Base-by-base conservation (phyloP, 169 alveolate genomes). In the Plasmodium berghei region DNA sequence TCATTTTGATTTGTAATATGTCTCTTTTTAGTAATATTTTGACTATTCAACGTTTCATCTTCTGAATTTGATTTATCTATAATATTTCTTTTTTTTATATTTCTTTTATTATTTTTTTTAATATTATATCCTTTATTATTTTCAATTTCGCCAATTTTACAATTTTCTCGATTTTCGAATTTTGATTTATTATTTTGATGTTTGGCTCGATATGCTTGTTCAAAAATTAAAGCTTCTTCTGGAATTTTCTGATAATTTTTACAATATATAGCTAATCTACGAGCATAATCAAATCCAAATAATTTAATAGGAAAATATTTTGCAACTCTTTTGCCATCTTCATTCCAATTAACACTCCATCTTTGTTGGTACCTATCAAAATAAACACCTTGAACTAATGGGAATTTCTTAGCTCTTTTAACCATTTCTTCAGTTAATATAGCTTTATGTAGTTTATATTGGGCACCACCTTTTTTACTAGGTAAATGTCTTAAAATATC, bases 261-360 rank as follows among this genome's bases (percentile, higher is more conserved):
- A 62, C 91, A 93, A 70, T 92, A 74, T 0, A 93, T 92, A 12
- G 96, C 96, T 64, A 93, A 73, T 42, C 90, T 83, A 16, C 93
- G 83, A 8, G 94, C 96, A 74, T 89, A 92, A 26, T 88, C 94
- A 74, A 93, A 87, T 52, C 96, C 96, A 63, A 89, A 93, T 12
- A 90, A 54, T 73, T 93, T 93, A 56, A 93, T 93, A 1, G 96
- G 96, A 8, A 93, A 93, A 72, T 93, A 93, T 75, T 93, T 93
- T 5, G 96, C 96, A 9, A 92, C 94, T 63, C 96, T 67, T 42
- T 93, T 86, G 4, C 96, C 96, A 59, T 93, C 89, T 80, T 93
- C 94, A 49, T 88, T 92, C 96, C 96, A 93, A 9, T 92, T 92
- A 1, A 93, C 96, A 24, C 94, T 87, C 96, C 96, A 93, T n/a